phyloP scores from a whole-genome alignment of 225 moss, liverwort and hornwort genomes.

The Physcomitrium patens region DNA sequence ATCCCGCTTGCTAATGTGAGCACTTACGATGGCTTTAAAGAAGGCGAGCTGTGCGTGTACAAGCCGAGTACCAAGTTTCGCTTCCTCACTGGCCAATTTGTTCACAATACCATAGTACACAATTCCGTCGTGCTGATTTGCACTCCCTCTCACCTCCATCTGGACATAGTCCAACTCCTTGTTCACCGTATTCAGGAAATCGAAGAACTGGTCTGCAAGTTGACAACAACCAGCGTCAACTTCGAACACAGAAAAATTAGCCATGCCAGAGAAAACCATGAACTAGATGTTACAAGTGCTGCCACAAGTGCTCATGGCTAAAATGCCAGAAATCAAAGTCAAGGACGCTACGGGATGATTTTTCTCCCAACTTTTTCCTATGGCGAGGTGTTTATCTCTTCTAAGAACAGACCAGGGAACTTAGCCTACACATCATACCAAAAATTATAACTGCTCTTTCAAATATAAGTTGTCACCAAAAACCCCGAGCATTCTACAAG shows the following conservation, averaged over 20 bases:
- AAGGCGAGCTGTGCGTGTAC: conserved; percentile 73
- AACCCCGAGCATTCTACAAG: too few relatives aligned
- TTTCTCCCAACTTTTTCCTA: not conserved
- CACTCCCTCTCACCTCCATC: conserved; percentile 85
- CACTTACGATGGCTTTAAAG: conserved; percentile 86
- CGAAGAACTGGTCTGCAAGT: conserved; percentile 60
- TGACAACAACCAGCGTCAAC: conserved; percentile 18
- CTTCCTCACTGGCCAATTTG: conserved; percentile 78
- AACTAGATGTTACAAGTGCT: not conserved
- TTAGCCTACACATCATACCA: not conserved
- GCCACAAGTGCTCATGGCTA: conserved; percentile 7
- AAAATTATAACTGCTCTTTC: not conserved
- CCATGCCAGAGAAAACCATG: not conserved
- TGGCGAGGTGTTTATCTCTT: not conserved
- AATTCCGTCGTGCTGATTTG: conserved; percentile 77
- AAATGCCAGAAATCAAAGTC: too few relatives aligned
- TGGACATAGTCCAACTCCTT: conserved; percentile 83
- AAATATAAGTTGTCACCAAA: too few relatives aligned
- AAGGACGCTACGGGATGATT: too few relatives aligned
- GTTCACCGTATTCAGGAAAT: conserved; percentile 72
- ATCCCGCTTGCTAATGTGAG: not conserved
- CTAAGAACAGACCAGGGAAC: not conserved
- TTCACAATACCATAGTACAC: conserved; percentile 82
- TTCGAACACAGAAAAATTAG: not conserved
- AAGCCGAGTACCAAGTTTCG: conserved; percentile 81